Evolutionary conservation across 108 stramenopile species (phyloP), one percentile per base, ranked within the genome.

Genomic region (Cyclotella kingstonii): DNA sequence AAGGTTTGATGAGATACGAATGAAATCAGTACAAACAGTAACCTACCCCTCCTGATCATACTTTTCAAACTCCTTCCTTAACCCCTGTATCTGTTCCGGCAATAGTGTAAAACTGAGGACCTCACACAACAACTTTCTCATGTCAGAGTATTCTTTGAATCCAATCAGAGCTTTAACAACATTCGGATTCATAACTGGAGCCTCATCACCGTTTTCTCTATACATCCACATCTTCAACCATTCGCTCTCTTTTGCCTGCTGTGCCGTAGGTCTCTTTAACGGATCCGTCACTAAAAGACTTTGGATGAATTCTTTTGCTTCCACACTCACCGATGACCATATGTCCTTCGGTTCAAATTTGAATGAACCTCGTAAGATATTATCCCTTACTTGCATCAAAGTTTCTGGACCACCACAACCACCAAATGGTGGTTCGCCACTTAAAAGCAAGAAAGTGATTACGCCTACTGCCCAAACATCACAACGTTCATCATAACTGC

Each of bases 381-480:
- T 91, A 29, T 82, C 63, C 11, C 91, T 69, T 5, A 92, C 91
- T 21, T 77, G 73, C 85, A 90, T 83, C 18, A 94, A 67, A 5
- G 85, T 77, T 65, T 94, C 89, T 22, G 86, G 84, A 30, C 89
- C 89, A 9, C 87, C 87, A 46, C 85, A 86, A 33, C 92, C 92
- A 22, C 85, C 87, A 76, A 94, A 94, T 14, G 92, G 92, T 3
- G 92, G 87, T 27, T 90, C 87, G 0, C 92, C 92, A 36, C 81
- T 78, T 15, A 94, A 66, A 17, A 94, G 63, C 11, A 94, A 53
- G 63, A 84, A 95, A 5, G 89, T 78, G 61, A 95, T 89, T 15
- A 91, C 93, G 15, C 93, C 91, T 59, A 90, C 74, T 3, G 87
- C 83, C 93, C 93, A 94, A 21, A 94, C 52, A 42, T 89, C 93